Conservation (phyloP, 208 protist species). For the Wallacemonas collosoma region DNA sequence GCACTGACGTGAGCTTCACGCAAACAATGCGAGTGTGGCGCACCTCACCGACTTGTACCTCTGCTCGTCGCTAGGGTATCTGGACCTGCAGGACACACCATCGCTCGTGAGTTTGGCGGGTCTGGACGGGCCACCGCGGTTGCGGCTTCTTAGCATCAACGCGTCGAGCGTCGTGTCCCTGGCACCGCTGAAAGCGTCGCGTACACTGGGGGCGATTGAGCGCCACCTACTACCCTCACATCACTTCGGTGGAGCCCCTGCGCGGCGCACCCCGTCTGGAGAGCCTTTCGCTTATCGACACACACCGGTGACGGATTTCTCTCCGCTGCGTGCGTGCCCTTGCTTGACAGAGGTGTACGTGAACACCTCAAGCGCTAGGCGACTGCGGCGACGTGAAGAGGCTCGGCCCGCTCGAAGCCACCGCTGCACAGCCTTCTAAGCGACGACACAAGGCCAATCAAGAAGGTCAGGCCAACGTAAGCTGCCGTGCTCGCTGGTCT, state of each 20-base stretch:
- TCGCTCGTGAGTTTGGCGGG: background rate
- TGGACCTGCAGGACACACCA: background rate
- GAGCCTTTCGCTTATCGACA: slow-evolving; percentile 6
- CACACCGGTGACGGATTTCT: background rate
- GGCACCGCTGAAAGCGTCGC: background rate
- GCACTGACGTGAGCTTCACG: background rate
- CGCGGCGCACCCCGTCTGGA: background rate
- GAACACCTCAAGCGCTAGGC: background rate
- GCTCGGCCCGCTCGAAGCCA: background rate
- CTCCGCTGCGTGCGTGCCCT: background rate
- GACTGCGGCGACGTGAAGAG: background rate
- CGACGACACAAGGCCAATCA: background rate
- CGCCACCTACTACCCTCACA: background rate
- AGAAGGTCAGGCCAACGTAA: background rate
- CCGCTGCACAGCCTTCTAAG: slow-evolving; percentile 1
- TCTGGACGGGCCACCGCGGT: background rate
- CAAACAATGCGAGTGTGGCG: background rate
- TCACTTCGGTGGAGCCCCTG: slow-evolving; percentile 12
- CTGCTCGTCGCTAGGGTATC: slow-evolving; percentile 1
- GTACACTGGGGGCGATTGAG: background rate
- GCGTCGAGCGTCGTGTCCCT: background rate
- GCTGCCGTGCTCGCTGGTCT: no score
- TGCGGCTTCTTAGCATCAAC: background rate
- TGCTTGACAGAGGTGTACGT: background rate
- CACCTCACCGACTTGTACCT: background rate